Evolutionary conservation across 2,329 filamentous ascomycete genomes (phyloP).

Genomic region (Neurospora crassa): DNA sequence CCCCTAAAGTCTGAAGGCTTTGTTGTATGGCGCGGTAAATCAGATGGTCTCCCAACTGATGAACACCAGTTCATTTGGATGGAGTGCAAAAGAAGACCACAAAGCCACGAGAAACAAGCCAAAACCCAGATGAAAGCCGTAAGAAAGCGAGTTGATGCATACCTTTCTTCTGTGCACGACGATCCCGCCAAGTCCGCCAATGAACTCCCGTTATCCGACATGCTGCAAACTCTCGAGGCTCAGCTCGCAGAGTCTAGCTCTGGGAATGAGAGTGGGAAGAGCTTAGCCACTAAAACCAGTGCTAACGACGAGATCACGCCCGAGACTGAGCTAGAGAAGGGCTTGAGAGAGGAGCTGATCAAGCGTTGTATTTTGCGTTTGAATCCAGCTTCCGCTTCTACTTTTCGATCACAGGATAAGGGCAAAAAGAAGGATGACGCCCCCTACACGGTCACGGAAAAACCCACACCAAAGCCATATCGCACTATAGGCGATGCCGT

Average conservation of each 20-base stretch:
- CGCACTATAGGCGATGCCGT: background rate
- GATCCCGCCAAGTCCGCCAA: background rate
- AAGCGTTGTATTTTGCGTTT: no score
- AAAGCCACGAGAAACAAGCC: background rate
- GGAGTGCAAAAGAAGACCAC: background rate
- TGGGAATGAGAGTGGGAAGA: no score
- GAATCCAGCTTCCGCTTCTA: no score
- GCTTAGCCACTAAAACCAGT: no score
- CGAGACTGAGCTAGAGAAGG: background rate
- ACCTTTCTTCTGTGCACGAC: background rate
- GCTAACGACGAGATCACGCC: no score
- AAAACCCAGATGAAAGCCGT: background rate
- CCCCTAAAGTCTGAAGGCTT: background rate
- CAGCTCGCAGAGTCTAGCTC: no score
- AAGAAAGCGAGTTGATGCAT: background rate
- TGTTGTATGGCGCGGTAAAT: background rate
- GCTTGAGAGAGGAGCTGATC: background rate
- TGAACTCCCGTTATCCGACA: background rate
- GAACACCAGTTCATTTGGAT: background rate
- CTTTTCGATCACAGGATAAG: background rate
- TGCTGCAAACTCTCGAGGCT: no score
- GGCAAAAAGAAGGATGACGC: background rate
- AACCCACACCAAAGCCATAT: background rate
- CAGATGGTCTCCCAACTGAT: background rate
- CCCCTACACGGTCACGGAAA: background rate